A percentile compares a stretch with the other conserved stretches of the same genome.
These are phyloP conservation scores for Aspergillus nidulans DNA, from an alignment of 495 filamentous ascomycete species.

Conservation along the genomic window DNA sequence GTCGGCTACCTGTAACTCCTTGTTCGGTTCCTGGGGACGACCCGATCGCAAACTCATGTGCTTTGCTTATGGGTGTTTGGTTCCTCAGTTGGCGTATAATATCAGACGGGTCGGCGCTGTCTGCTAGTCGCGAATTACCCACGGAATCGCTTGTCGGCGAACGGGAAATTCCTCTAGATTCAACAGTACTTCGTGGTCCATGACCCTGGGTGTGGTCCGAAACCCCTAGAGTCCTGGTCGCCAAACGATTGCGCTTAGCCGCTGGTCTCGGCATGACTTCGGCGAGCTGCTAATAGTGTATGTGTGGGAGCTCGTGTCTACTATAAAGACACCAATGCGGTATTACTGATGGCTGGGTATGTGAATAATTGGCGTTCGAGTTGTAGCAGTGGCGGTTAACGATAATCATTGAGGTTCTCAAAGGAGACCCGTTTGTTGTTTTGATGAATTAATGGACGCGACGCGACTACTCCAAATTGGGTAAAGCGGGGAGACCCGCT, in stretches of 20 bases:
- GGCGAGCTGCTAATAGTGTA: neutral
- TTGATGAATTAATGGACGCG: too few species aligned
- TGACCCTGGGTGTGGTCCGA: conserved; percentile 3
- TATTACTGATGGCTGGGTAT: too few species aligned
- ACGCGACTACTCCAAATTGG: too few species aligned
- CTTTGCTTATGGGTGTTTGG: conserved; percentile 33
- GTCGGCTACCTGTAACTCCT: conserved; percentile 36
- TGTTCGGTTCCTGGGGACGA: conserved; percentile 37
- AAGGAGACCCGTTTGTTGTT: too few species aligned
- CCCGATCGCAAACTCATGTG: conserved; percentile 36
- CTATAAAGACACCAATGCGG: neutral
- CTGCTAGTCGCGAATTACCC: conserved; percentile 1
- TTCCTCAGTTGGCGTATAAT: conserved; percentile 24
- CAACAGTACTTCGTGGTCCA: neutral
- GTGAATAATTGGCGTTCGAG: too few species aligned
- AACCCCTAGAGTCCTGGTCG: conserved; percentile 12
- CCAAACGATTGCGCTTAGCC: conserved; percentile 34
- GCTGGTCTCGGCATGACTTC: conserved; percentile 42
- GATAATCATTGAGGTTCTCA: too few species aligned
- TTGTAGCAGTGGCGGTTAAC: too few species aligned
- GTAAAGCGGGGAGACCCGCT: too few species aligned
- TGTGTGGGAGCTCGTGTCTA: neutral
- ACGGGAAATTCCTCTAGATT: conserved; percentile 2
- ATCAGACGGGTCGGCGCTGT: conserved; percentile 15
- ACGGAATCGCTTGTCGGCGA: conserved; percentile 6